These are phyloP conservation scores for Suhomyces wounanorum DNA, from an alignment of 1,139 yeast species.

Conservation along the genomic window DNA sequence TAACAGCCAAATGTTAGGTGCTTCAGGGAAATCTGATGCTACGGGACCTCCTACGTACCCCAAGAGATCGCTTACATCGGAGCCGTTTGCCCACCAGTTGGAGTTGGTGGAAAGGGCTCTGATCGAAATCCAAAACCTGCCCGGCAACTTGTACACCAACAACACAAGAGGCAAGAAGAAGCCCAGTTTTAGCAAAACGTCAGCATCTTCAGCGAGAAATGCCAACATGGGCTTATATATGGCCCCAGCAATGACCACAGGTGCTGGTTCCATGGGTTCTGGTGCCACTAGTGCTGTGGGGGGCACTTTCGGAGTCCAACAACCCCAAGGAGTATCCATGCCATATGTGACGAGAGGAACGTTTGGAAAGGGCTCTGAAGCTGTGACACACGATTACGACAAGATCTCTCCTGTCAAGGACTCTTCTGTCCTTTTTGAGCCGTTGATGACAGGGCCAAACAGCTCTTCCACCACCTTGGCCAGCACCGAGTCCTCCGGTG, in stretches of 20 bases:
- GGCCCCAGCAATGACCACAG: neutral
- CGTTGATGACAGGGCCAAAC: constrained; percentile 10
- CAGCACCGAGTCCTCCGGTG: constrained; percentile 2
- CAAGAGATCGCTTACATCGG: constrained; percentile 28
- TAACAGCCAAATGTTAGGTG: constrained; percentile 3
- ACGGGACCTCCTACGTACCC: constrained; percentile 17
- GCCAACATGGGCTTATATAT: neutral
- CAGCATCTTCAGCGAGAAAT: neutral
- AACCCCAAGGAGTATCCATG: neutral
- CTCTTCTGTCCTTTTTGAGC: constrained; percentile 7
- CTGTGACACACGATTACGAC: neutral
- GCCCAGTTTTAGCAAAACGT: neutral
- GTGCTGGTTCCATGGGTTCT: neutral
- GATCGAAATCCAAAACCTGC: constrained; percentile 37
- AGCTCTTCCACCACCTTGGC: constrained; percentile 8
- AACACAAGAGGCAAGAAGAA: constrained; percentile 11
- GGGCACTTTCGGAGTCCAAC: neutral
- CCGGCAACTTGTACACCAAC: constrained; percentile 15
- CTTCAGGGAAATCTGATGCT: neutral
- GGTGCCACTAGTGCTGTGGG: neutral
- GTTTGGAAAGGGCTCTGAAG: neutral
- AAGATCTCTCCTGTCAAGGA: neutral
- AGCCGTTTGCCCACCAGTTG: constrained; percentile 37
- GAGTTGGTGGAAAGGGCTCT: constrained; percentile 34
- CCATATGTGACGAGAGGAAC: neutral